Conservation (phyloP, 108 stramenopile genomes). For the Heterococcus sp. region DNA sequence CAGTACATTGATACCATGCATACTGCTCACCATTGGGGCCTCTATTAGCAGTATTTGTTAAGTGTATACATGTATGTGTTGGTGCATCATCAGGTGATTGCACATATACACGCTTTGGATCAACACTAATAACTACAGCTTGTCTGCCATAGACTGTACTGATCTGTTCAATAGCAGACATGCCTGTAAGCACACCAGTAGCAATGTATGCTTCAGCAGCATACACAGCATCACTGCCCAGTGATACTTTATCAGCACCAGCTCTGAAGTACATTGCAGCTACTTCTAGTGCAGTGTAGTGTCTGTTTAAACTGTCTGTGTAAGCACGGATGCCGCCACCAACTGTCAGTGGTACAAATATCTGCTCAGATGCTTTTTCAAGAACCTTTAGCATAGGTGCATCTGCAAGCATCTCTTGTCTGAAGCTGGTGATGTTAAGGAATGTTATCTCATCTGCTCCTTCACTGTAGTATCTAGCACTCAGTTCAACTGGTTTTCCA, state of each 20-base stretch:
- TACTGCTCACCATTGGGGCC: constrained; percentile 78
- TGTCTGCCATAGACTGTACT: constrained; percentile 87
- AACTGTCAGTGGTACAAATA: constrained; percentile 95
- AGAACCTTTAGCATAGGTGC: constrained; percentile 94
- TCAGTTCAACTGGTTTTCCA: constrained; percentile 89
- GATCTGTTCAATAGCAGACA: constrained; percentile 83
- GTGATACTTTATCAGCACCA: constrained; percentile 95
- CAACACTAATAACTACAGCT: constrained; percentile 95
- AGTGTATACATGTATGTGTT: constrained; percentile 40
- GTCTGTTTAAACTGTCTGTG: constrained; percentile 70
- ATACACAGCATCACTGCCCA: constrained; percentile 90
- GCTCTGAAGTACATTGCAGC: constrained; percentile 94
- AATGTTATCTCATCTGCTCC: constrained; percentile 95
- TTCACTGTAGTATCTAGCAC: constrained; percentile 83
- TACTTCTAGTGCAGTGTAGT: constrained; percentile 85
- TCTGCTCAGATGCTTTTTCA: constrained; percentile 79
- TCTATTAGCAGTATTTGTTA: constrained; percentile 11
- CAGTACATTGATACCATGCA: constrained; percentile 97
- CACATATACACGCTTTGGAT: constrained; percentile 79
- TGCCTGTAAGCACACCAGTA: constrained; percentile 60
- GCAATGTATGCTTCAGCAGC: constrained; percentile 67
- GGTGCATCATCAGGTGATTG: constrained; percentile 15
- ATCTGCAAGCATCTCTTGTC: constrained; percentile 88
- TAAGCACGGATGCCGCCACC: constrained; percentile 96
- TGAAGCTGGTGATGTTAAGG: constrained; percentile 92